phyloP scores from a whole-genome alignment of 257 asterid genomes.

The Henckelia pumila region DNA sequence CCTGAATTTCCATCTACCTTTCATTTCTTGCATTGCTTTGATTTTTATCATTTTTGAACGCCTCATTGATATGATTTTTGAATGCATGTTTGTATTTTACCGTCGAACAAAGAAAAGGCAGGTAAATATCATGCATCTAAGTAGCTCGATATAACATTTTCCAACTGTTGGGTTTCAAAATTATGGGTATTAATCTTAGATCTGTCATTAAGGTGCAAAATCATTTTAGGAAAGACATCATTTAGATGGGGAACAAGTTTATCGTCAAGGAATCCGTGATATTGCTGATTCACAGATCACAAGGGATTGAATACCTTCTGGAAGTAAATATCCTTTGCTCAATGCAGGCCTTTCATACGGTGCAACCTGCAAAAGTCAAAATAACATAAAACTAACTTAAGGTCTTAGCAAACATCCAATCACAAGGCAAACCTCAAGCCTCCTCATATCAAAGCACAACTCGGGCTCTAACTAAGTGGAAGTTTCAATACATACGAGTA shows the following conservation, averaged over 20 bases:
- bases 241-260: neutral
- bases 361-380: conserved; percentile 60
- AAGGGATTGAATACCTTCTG: conserved; percentile 60
- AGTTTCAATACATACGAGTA: neutral
- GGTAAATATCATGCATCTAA: neutral
- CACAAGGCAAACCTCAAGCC: conserved; percentile 6
- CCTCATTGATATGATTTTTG: neutral
- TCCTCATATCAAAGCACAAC: neutral
- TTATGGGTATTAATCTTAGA: neutral
- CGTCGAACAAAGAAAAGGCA: neutral
- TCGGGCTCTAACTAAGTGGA: neutral
- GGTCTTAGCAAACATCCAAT: neutral
- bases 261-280: neutral
- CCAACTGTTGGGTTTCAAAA: neutral
- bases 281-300: neutral
- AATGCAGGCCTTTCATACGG: conserved; percentile 94
- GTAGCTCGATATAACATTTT: neutral
- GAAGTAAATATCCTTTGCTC: conserved; percentile 88
- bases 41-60: neutral
- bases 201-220: neutral
- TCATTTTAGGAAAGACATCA: neutral
- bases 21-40: conserved; percentile 1
- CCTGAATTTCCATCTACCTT: neutral
- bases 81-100: neutral
- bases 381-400: neutral